These are phyloP conservation scores for Chaetothyriales sp. DNA, from an alignment of 2,329 filamentous ascomycete species.

Conservation along the genomic window DNA sequence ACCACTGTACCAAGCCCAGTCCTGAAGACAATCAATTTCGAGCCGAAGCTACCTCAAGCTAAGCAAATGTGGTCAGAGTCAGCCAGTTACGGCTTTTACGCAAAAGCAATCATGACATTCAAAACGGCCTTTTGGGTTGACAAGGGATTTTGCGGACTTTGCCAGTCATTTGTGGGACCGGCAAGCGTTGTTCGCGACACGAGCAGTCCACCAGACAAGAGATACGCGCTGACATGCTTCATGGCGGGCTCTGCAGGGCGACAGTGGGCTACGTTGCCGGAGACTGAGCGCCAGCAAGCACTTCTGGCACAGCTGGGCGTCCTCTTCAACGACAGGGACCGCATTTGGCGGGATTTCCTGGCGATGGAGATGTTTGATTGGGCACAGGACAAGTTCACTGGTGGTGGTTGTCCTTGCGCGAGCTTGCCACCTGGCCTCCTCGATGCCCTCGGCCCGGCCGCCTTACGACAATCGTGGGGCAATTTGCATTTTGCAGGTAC, in stretches of 20 bases:
- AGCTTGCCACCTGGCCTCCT: slow-evolving; percentile 27
- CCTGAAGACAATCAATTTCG: slow-evolving; percentile 33
- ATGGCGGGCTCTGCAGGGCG: slow-evolving; percentile 9
- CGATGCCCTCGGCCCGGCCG: slow-evolving; percentile 19
- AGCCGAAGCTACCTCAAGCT: slow-evolving; percentile 29
- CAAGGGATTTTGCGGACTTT: slow-evolving; percentile 24
- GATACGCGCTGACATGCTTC: slow-evolving; percentile 24
- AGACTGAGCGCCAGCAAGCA: slow-evolving; percentile 5
- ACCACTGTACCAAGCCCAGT: slow-evolving; percentile 34
- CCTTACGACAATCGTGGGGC: slow-evolving; percentile 23
- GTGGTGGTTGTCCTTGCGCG: slow-evolving; percentile 29
- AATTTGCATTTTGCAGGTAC: slow-evolving; percentile 41
- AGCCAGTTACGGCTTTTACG: slow-evolving; percentile 33
- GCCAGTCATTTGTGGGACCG: slow-evolving; percentile 33
- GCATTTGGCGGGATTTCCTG: slow-evolving; percentile 3
- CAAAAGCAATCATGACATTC: slow-evolving; percentile 36
- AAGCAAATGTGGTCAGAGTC: slow-evolving; percentile 27
- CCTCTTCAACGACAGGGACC: slow-evolving; percentile 2
- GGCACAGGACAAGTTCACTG: slow-evolving; percentile 24
- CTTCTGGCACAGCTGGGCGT: slow-evolving; percentile 8
- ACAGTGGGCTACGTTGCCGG: slow-evolving; percentile 6
- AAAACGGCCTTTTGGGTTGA: slow-evolving; percentile 31
- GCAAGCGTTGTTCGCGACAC: slow-evolving; percentile 34
- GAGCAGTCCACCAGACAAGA: slow-evolving; percentile 15
- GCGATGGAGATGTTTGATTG: slow-evolving; percentile 23